Evolutionary conservation across 805 yeast species (phyloP).

Genomic region (Pichia nanzhaoensis): DNA sequence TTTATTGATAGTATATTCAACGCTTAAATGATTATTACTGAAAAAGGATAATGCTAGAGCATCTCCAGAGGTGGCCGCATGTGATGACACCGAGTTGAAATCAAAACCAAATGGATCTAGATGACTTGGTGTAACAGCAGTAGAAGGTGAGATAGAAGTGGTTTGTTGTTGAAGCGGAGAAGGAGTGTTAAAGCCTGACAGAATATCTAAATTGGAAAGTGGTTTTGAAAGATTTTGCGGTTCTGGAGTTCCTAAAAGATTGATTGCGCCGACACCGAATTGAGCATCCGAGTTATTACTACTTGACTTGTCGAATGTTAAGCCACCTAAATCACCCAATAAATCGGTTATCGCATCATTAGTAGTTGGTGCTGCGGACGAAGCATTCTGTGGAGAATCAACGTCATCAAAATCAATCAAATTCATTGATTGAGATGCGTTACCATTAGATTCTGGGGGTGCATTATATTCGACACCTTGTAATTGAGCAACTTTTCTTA

Average conservation of each 20-base stretch:
- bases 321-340: constrained; percentile 60
- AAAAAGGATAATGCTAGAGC: constrained; percentile 9
- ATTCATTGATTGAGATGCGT: constrained; percentile 22
- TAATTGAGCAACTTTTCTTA: constrained; percentile 59
- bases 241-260: constrained; percentile 27
- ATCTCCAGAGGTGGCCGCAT: constrained; percentile 2
- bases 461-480: constrained; percentile 43
- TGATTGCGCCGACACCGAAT: constrained; percentile 26
- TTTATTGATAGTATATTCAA: constrained; percentile 21
- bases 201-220: constrained; percentile 11
- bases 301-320: constrained; percentile 39
- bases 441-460: constrained; percentile 14
- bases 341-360: constrained; percentile 55
- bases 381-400: constrained; percentile 18
- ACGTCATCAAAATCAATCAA: constrained; percentile 75
- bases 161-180: constrained; percentile 6
- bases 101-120: constrained; percentile 33
- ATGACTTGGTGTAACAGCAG: constrained; percentile 9
- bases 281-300: constrained; percentile 17
- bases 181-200: constrained; percentile 12
- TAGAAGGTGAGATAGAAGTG: constrained; percentile 1
- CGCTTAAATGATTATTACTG: constrained; percentile 19
- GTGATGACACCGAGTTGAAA: constrained; percentile 15
- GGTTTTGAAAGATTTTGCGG: constrained; percentile 14
- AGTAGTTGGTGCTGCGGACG: constrained; percentile 30